phyloP scores from a whole-genome alignment of 768 basidiomycete genomes.

The Phylloporus sp. region DNA sequence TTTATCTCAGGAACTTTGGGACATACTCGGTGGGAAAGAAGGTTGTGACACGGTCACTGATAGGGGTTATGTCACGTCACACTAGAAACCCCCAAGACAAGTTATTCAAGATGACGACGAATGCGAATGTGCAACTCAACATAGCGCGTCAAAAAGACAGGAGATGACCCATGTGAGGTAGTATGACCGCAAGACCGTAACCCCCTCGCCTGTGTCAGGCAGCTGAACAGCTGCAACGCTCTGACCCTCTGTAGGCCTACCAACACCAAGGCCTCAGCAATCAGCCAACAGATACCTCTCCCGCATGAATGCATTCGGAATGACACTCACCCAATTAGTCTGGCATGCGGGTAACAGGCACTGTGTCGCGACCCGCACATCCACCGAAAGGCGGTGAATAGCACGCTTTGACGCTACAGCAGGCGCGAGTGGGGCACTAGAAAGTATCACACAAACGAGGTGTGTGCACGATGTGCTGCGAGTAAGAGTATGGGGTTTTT shows the following conservation, averaged over 20 bases:
- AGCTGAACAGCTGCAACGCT: neutral
- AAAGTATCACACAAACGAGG: slow-evolving; percentile 20
- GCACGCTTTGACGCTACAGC: slow-evolving; percentile 13
- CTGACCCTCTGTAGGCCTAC: neutral
- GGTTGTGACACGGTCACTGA: slow-evolving; percentile 24
- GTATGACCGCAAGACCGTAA: slow-evolving; percentile 19
- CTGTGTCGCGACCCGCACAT: slow-evolving; percentile 1
- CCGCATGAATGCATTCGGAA: slow-evolving; percentile 17
- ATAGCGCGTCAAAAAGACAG: slow-evolving; percentile 15
- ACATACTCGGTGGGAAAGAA: slow-evolving; percentile 5
- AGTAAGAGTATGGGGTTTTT: slow-evolving; percentile 24
- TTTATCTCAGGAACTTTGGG: neutral
- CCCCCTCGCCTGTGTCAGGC: slow-evolving; percentile 3
- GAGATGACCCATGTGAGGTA: slow-evolving; percentile 28
- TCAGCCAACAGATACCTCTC: slow-evolving; percentile 17
- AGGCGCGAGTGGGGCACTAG: slow-evolving; percentile 14
- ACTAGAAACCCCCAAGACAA: slow-evolving; percentile 22
- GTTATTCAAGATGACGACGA: slow-evolving; percentile 23
- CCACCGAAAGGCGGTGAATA: slow-evolving; percentile 7
- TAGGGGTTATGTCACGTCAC: slow-evolving; percentile 31
- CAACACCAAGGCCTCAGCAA: neutral
- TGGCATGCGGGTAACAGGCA: slow-evolving; percentile 16
- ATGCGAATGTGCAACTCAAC: slow-evolving; percentile 4
- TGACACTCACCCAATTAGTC: slow-evolving; percentile 26
- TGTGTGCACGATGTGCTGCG: slow-evolving; percentile 19